These are phyloP conservation scores for Zasmidium cellare DNA, from an alignment of 2,329 filamentous ascomycete genomes.

Conservation along the genomic window DNA sequence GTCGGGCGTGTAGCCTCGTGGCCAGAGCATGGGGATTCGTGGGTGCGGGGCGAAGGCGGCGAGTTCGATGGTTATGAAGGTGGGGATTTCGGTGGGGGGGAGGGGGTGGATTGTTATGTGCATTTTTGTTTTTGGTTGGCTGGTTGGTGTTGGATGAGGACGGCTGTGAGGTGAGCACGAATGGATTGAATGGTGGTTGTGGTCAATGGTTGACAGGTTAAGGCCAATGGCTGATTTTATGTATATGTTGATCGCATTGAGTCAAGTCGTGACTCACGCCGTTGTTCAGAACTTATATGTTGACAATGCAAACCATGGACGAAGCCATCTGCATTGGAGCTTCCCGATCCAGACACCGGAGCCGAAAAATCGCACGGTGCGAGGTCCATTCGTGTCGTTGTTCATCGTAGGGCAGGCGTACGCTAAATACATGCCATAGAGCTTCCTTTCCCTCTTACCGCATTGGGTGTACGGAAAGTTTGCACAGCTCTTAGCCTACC, in stretches of 20 bases:
- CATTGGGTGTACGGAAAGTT: no score
- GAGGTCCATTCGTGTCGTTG: neutral
- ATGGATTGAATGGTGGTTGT: neutral
- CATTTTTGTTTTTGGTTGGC: no score
- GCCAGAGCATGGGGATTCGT: slow-evolving; percentile 27
- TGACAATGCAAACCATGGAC: no score
- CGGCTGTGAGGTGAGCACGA: neutral
- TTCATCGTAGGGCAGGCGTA: neutral
- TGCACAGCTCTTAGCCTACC: no score
- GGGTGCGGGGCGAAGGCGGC: slow-evolving; percentile 29
- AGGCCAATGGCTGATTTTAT: neutral
- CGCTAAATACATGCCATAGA: neutral
- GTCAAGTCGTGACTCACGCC: neutral
- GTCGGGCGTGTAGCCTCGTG: slow-evolving; percentile 24
- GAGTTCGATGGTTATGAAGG: slow-evolving; percentile 22
- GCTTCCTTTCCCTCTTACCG: no score
- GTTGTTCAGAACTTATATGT: no score
- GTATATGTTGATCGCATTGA: neutral
- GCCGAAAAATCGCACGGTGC: neutral
- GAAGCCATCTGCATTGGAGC: no score
- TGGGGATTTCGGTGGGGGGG: slow-evolving; percentile 20
- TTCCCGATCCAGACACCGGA: neutral
- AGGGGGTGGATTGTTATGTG: slow-evolving; percentile 17
- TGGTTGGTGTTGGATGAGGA: neutral
- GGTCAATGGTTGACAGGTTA: no score